Conservation (phyloP, 2,329 filamentous ascomycete genomes). For the Neocatenulostroma microsporum region DNA sequence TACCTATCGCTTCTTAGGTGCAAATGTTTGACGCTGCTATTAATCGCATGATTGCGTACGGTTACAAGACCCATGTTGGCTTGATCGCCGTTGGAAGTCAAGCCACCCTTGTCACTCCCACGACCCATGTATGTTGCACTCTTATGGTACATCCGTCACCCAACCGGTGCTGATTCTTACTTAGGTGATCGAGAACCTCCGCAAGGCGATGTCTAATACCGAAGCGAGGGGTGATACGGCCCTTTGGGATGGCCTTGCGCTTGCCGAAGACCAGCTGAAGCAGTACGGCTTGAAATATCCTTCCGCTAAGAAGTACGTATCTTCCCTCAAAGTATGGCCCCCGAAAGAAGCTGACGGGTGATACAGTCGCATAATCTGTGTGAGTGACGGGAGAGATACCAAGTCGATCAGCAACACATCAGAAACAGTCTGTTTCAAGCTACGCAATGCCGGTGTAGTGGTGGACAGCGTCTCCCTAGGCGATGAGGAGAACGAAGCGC, state of each 20-base stretch:
- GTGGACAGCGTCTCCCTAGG: conserved; percentile 33
- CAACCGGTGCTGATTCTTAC: no score
- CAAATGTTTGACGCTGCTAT: conserved; percentile 21
- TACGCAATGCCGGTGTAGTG: conserved; percentile 23
- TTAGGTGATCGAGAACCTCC: conserved; percentile 33
- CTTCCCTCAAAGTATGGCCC: no score
- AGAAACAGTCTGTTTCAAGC: conserved; percentile 18
- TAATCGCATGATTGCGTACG: conserved; percentile 32
- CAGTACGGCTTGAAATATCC: conserved; percentile 27
- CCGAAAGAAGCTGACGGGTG: no score
- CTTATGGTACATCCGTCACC: no score
- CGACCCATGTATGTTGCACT: no score
- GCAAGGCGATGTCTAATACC: conserved; percentile 27
- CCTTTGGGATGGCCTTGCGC: conserved; percentile 30
- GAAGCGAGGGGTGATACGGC: conserved; percentile 28
- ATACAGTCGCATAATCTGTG: conserved; percentile 32
- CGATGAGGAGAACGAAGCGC: conserved; percentile 19
- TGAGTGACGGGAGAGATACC: conserved; percentile 33
- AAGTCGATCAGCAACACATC: conserved; percentile 19
- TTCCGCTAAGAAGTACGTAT: conserved; percentile 27
- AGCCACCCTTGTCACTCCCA: conserved; percentile 20
- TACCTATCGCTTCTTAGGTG: no score
- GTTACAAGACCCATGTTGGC: conserved; percentile 31
- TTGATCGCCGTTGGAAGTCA: conserved; percentile 29
- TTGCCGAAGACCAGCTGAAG: conserved; percentile 28